These are phyloP conservation scores for Cytospora piceicola DNA, from an alignment of 2,329 filamentous ascomycete species.

Conservation along the genomic window DNA sequence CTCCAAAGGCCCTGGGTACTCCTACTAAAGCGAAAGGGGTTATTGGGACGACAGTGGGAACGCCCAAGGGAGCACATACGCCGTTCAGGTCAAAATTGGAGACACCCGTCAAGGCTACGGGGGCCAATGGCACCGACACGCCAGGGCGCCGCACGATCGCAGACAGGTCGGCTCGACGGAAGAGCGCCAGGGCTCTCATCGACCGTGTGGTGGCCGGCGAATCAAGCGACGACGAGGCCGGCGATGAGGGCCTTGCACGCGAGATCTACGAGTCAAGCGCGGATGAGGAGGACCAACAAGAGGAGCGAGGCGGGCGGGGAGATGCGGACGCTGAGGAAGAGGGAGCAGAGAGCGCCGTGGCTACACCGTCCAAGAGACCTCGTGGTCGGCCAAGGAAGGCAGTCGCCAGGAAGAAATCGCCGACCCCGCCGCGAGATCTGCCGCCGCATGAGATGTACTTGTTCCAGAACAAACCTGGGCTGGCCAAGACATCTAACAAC, in stretches of 20 bases:
- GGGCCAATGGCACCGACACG: slow-evolving; percentile 50
- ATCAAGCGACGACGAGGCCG: slow-evolving; percentile 72
- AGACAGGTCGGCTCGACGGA: slow-evolving; percentile 83
- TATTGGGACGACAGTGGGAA: slow-evolving; percentile 40
- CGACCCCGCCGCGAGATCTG: slow-evolving; percentile 79
- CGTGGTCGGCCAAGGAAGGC: slow-evolving; percentile 50
- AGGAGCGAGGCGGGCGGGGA: slow-evolving; percentile 24
- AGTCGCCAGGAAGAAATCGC: slow-evolving; percentile 63
- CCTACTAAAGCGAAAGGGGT: slow-evolving; percentile 19
- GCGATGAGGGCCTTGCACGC: slow-evolving; percentile 68
- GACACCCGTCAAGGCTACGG: slow-evolving; percentile 46
- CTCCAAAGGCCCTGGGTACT: slow-evolving; percentile 33
- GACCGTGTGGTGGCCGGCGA: slow-evolving; percentile 68
- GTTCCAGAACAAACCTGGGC: slow-evolving; percentile 83
- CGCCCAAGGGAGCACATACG: slow-evolving; percentile 35
- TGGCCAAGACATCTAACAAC: slow-evolving; percentile 83
- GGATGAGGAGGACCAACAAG: slow-evolving; percentile 30
- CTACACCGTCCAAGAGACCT: slow-evolving; percentile 53
- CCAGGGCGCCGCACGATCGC: slow-evolving; percentile 70
- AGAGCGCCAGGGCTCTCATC: slow-evolving; percentile 78
- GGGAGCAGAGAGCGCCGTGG: slow-evolving; percentile 38
- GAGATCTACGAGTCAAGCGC: slow-evolving; percentile 67
- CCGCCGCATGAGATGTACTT: slow-evolving; percentile 93
- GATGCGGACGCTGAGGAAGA: slow-evolving; percentile 34
- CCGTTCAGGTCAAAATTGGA: slow-evolving; percentile 38